Percentiles rank a stretch among this genome's conserved stretches.
phyloP scores from a whole-genome alignment of 164 flowering plant species.

The Dillenia turbinata region DNA sequence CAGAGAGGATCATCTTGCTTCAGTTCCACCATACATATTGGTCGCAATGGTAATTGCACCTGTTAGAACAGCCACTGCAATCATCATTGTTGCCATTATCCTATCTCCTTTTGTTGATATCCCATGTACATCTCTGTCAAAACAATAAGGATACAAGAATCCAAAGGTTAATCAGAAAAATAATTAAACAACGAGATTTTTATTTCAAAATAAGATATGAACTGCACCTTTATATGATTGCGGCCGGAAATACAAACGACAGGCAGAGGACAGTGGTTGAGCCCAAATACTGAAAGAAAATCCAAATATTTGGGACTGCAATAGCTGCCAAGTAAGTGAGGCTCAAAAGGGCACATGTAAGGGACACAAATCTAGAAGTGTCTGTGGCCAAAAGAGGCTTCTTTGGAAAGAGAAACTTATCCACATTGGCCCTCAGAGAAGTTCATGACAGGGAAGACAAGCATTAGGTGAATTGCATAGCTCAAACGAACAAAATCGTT shows the following conservation, averaged over 20 bases:
- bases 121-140: constrained; percentile 71
- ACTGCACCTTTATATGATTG: constrained; percentile 70
- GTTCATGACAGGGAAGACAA: constrained; percentile 84
- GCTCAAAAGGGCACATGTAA: constrained; percentile 41
- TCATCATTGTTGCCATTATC: constrained; percentile 53
- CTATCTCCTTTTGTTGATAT: constrained; percentile 62
- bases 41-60: constrained; percentile 72
- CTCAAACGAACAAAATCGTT: constrained; percentile 67
- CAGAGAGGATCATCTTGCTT: too few species aligned
- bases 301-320: constrained; percentile 82
- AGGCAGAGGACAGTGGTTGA: constrained; percentile 73
- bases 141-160: background rate
- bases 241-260: constrained; percentile 81
- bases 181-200: too few species aligned
- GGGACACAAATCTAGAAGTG: constrained; percentile 34
- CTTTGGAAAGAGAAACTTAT: constrained; percentile 64
- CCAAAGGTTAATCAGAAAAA: background rate
- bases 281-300: constrained; percentile 79
- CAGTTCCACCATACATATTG: constrained; percentile 33
- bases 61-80: constrained; percentile 58
- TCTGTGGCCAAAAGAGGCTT: constrained; percentile 33
- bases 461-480: constrained; percentile 79
- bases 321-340: constrained; percentile 56
- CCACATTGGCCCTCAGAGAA: constrained; percentile 72
- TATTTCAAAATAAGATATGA: too few species aligned